Percentiles rank a stretch among this genome's conserved stretches.
Conservation (phyloP, 2,329 filamentous ascomycete genomes). For the Talaromyces funiculosus region DNA sequence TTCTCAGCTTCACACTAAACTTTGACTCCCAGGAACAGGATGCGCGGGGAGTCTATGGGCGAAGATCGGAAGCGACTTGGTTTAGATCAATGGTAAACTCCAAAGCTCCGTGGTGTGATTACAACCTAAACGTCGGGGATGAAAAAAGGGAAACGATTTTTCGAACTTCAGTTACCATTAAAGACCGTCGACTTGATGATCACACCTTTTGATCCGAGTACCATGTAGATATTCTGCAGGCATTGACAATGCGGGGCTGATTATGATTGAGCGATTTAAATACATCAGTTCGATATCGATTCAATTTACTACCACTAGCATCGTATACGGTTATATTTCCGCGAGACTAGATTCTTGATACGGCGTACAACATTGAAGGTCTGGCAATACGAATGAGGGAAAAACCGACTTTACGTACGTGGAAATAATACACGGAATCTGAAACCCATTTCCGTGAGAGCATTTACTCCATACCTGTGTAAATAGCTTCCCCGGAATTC, state of each 20-base stretch:
- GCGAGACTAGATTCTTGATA: not conserved
- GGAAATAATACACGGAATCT: not conserved
- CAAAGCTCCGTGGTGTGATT: not conserved
- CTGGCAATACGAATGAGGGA: not conserved
- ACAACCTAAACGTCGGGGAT: not conserved
- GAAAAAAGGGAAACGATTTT: not conserved
- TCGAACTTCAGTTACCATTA: not conserved
- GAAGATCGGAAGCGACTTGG: not conserved
- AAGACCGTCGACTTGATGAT: not conserved
- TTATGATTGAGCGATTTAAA: not conserved
- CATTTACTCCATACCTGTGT: not conserved
- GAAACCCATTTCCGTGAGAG: not conserved
- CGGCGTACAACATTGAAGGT: not conserved
- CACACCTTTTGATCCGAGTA: not conserved
- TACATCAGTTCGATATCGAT: not conserved
- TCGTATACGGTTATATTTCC: not conserved
- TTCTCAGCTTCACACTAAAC: not conserved
- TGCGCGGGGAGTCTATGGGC: not conserved
- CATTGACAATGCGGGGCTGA: not conserved
- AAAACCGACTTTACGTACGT: not conserved
- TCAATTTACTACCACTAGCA: not conserved
- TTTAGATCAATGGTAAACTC: not conserved
- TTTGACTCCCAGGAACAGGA: not conserved
- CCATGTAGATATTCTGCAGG: not conserved
- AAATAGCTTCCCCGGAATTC: not conserved